Base-by-base conservation (phyloP, 495 filamentous ascomycete species). In the Penicillium dipodomyicola region DNA sequence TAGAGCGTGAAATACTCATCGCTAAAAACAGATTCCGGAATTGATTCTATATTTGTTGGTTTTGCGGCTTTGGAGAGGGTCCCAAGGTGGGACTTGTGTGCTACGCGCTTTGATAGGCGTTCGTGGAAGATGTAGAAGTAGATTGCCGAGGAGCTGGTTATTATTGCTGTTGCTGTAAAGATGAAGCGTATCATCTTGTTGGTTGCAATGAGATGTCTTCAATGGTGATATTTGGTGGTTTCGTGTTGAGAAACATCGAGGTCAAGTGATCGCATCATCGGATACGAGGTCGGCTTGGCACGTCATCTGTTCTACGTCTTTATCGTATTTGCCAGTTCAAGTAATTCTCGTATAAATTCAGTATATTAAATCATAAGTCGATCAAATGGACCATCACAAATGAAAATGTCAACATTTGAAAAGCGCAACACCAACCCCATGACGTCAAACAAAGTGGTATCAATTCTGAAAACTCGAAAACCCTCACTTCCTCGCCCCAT, bases 121-220 rank as follows among this genome's bases (percentile, higher is more conserved):
- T 51, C 49, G 54, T 72, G 68, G 50, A 61, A 53, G 11, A 66
- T 52, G 54, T 66, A 71, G 35, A 71, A 52, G 22, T 61, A 68
- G 8, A 65, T 12, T 5, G 41, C 62, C 2, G 62, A 63, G 23
- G 62, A 62, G 54, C 56, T 58, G 30, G 63, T 65, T n/a, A 65
- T 50, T 30, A 67, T 32, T 19, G 65, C 57, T 10, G 59, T 56
- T 7, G 57, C 55, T 11, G 65, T 61, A 1, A 63, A 2, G 20
- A 65, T 56, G 14, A 63, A 41, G 4, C 58, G 56, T 1, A 64
- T 11, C 61, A 64, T 67, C 2, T 32, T 60, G 42, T 15, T 4
- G 23, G 42, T 15, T 4, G 23, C 23, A 25, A 5, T 25, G 23
- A 46, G 19, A 9, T 23, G 10, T 44, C 23, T 32, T 11, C 19